Evolutionary conservation across 164 flowering plant genomes (phyloP).

Genomic region (Protea cynaroides): DNA sequence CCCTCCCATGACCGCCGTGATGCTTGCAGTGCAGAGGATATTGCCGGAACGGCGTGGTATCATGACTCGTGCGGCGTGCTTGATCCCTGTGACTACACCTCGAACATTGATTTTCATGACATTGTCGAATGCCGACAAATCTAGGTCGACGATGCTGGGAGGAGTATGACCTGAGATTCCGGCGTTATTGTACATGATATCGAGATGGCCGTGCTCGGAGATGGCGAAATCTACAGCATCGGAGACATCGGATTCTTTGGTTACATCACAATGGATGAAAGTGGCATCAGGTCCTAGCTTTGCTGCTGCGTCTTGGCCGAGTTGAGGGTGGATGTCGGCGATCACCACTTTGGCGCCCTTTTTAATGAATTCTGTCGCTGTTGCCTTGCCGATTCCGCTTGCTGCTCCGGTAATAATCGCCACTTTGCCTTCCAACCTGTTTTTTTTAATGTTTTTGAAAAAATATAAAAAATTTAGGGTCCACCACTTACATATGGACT

Average conservation of each 20-base stretch:
- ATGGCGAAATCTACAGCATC: constrained; percentile 60
- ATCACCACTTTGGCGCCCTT: constrained; percentile 82
- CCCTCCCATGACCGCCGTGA: constrained; percentile 44
- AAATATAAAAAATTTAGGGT: too few species aligned
- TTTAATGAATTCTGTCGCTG: constrained; percentile 55
- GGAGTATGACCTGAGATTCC: constrained; percentile 56
- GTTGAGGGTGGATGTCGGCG: constrained; percentile 55
- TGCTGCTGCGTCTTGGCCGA: constrained; percentile 42
- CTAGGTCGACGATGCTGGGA: constrained; percentile 52
- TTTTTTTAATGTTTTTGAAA: too few species aligned
- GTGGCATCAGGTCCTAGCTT: constrained; percentile 61
- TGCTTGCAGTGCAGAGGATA: constrained; percentile 47
- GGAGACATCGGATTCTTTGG: constrained; percentile 54
- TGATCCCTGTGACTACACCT: constrained; percentile 64
- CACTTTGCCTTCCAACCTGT: constrained; percentile 67
- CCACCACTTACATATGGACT: too few species aligned
- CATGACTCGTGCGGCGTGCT: constrained; percentile 81
- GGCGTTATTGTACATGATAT: constrained; percentile 84
- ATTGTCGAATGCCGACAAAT: constrained; percentile 44
- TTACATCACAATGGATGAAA: constrained; percentile 59
- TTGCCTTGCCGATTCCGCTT: constrained; percentile 74
- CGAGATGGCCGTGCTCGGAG: constrained; percentile 47
- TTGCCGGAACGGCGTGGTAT: constrained; percentile 41
- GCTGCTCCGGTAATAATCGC: constrained; percentile 91
- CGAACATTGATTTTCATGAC: constrained; percentile 64